phyloP scores from a whole-genome alignment of 495 filamentous ascomycete species.

The Neurospora tetraspora region DNA sequence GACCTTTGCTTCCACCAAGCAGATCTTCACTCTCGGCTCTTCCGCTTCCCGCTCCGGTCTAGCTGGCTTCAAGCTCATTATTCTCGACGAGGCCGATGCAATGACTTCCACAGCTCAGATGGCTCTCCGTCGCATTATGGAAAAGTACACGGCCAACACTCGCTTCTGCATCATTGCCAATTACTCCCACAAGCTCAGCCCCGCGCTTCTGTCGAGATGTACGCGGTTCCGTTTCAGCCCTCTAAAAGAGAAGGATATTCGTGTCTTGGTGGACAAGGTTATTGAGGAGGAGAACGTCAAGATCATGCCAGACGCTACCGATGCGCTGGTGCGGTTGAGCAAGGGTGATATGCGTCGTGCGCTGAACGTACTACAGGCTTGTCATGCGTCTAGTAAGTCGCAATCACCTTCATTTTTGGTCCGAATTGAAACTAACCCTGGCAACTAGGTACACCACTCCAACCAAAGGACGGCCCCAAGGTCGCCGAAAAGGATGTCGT shows the following conservation, averaged over 20 bases:
- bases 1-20: slow-evolving; percentile 77
- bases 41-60: slow-evolving; percentile 36
- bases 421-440: slow-evolving; percentile 7
- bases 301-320: slow-evolving; percentile 66
- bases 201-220: slow-evolving; percentile 84
- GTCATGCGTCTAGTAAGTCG: slow-evolving; percentile 74
- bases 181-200: slow-evolving; percentile 97
- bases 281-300: slow-evolving; percentile 79
- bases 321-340: slow-evolving; percentile 75
- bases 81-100: slow-evolving; percentile 95
- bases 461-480: slow-evolving; percentile 52
- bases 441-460: slow-evolving; percentile 54
- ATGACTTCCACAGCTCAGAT: slow-evolving; percentile 98
- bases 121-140: slow-evolving; percentile 95
- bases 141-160: slow-evolving; percentile 97
- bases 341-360: slow-evolving; percentile 95
- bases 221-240: slow-evolving; percentile 94
- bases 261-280: slow-evolving; percentile 75
- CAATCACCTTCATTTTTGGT: background rate
- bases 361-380: slow-evolving; percentile 92
- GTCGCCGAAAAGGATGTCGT: slow-evolving; percentile 45
- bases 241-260: slow-evolving; percentile 77
- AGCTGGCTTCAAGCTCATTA: slow-evolving; percentile 85
- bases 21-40: slow-evolving; percentile 42
- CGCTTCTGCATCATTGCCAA: slow-evolving; percentile 98